Conservation (phyloP, 371 early-diverging fungal genomes). For the Mucor circinelloides region DNA sequence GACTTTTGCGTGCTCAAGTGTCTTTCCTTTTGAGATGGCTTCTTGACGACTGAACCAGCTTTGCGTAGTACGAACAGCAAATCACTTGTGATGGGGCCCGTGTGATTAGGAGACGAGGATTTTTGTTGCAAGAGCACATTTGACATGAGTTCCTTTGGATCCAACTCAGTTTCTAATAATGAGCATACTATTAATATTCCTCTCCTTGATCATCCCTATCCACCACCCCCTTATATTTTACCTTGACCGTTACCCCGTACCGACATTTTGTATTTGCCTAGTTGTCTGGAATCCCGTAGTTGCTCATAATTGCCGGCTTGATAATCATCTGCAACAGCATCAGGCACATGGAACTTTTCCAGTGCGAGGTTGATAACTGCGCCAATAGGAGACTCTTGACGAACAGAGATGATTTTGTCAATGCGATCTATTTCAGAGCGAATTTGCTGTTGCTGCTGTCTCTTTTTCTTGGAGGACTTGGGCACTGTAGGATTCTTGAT, state of each 20-base stretch:
- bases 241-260: slow-evolving; percentile 39
- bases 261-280: slow-evolving; percentile 41
- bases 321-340: slow-evolving; percentile 32
- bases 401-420: slow-evolving; percentile 53
- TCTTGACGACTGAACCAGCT: slow-evolving; percentile 4
- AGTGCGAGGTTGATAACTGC: slow-evolving; percentile 44
- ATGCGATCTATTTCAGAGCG: slow-evolving; percentile 43
- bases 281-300: slow-evolving; percentile 4
- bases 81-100: slow-evolving; percentile 41
- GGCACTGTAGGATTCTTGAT: slow-evolving; percentile 19
- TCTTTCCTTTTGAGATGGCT: slow-evolving; percentile 8
- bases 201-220: not conserved
- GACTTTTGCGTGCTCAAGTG: not conserved
- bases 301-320: not conserved
- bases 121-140: slow-evolving; percentile 33
- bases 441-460: slow-evolving; percentile 12
- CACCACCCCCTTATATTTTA: slow-evolving; percentile 10
- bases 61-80: slow-evolving; percentile 41
- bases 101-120: slow-evolving; percentile 13
- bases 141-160: slow-evolving; percentile 42
- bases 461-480: slow-evolving; percentile 19
- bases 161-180: slow-evolving; percentile 34
- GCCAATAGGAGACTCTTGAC: slow-evolving; percentile 35
- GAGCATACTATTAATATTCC: not conserved
- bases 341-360: slow-evolving; percentile 50